phyloP scores from a whole-genome alignment of 345 rosid genomes.

The Eucalyptus caleyi region DNA sequence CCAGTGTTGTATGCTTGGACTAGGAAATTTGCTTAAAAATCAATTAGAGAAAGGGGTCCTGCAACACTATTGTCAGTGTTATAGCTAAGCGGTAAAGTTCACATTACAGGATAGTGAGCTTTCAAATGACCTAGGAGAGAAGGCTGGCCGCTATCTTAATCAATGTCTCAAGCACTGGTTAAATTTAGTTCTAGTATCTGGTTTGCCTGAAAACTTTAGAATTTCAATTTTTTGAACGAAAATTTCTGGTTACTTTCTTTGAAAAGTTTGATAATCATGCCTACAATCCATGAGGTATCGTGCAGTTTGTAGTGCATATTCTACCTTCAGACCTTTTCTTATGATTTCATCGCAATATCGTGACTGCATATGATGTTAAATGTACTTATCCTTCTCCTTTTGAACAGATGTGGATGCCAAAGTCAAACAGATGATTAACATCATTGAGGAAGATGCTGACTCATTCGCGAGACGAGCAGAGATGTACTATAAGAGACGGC shows the following conservation, averaged over 20 bases:
- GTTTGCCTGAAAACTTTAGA: background rate
- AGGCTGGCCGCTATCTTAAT: background rate
- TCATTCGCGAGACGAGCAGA: slow-evolving; percentile 99
- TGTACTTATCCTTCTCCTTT: background rate
- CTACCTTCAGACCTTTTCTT: background rate
- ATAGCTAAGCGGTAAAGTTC: background rate
- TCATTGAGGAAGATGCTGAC: slow-evolving; percentile 98
- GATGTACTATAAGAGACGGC: slow-evolving; percentile 95
- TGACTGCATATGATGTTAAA: background rate
- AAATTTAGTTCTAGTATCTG: background rate
- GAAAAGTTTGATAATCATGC: background rate
- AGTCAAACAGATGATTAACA: slow-evolving; percentile 91
- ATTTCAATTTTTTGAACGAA: background rate
- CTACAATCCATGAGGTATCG: background rate
- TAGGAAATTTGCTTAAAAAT: background rate
- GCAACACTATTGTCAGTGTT: background rate
- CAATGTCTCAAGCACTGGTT: background rate
- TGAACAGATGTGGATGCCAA: slow-evolving; percentile 82
- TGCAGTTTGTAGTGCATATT: background rate
- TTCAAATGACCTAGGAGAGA: background rate
- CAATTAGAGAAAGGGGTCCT: background rate
- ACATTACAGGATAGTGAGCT: background rate
- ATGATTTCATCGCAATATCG: background rate
- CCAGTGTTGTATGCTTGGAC: background rate
- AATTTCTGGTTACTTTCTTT: background rate